Evolutionary conservation across 2,329 filamentous ascomycete species (phyloP).

Genomic region (Fusarium verticillioides): DNA sequence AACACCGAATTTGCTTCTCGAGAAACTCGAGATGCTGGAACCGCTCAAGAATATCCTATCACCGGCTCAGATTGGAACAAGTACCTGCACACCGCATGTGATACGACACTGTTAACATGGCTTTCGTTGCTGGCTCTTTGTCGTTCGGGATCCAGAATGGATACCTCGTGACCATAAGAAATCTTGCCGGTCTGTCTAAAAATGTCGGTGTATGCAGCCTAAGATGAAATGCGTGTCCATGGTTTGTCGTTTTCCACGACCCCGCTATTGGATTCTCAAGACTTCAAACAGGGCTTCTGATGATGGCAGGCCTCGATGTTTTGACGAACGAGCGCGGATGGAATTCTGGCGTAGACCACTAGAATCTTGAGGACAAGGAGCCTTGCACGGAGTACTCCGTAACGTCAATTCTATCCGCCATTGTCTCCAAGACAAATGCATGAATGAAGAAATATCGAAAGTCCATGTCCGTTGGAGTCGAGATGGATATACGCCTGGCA

Average conservation of each 20-base stretch:
- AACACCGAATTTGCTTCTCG: slow-evolving; percentile 30
- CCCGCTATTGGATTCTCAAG: slow-evolving; percentile 31
- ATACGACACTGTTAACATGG: slow-evolving; percentile 34
- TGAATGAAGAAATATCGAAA: slow-evolving; percentile 6
- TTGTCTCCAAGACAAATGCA: background rate
- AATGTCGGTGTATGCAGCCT: slow-evolving; percentile 45
- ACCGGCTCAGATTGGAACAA: slow-evolving; percentile 1
- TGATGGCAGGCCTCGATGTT: slow-evolving; percentile 2
- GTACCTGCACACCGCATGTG: slow-evolving; percentile 36
- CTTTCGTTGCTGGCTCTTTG: slow-evolving; percentile 17
- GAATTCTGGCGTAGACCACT: slow-evolving; percentile 11
- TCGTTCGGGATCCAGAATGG: slow-evolving; percentile 23
- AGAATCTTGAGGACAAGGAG: background rate
- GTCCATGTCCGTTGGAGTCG: slow-evolving; percentile 3
- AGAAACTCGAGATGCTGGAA: slow-evolving; percentile 15
- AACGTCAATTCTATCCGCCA: background rate
- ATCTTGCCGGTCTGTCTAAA: slow-evolving; percentile 36
- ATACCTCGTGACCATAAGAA: slow-evolving; percentile 34
- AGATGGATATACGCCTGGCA: slow-evolving; percentile 31
- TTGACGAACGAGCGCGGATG: slow-evolving; percentile 14
- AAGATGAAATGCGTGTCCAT: slow-evolving; percentile 11
- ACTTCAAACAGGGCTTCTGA: slow-evolving; percentile 4
- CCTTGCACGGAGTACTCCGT: background rate
- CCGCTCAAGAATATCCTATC: slow-evolving; percentile 25
- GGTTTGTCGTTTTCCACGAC: slow-evolving; percentile 22